Evolutionary conservation across 2,329 filamentous ascomycete genomes (phyloP).

Genomic region (Corynespora cassiicola): DNA sequence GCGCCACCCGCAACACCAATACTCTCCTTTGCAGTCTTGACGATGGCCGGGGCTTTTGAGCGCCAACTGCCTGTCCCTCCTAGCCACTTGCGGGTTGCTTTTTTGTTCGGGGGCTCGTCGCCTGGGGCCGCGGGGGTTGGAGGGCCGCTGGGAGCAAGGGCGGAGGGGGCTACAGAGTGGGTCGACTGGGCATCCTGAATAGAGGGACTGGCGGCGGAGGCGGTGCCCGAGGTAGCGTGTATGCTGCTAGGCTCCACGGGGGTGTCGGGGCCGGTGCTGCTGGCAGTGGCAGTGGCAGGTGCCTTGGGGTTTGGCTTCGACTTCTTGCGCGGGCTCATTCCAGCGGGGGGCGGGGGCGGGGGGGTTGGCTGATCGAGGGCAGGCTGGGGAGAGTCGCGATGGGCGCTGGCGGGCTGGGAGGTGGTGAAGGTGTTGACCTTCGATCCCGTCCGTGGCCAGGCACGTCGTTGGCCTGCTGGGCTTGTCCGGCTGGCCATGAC

Average conservation of each 20-base stretch:
- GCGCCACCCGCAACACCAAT: slow-evolving; percentile 53
- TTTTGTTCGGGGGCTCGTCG: slow-evolving; percentile 27
- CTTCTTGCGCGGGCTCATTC: slow-evolving; percentile 52
- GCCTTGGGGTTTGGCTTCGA: slow-evolving; percentile 46
- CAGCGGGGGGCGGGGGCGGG: slow-evolving; percentile 16
- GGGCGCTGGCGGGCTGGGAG: slow-evolving; percentile 8
- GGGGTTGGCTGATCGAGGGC: no score
- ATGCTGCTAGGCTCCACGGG: slow-evolving; percentile 19
- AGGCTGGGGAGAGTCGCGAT: no score
- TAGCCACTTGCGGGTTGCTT: slow-evolving; percentile 50
- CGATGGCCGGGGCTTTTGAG: slow-evolving; percentile 54
- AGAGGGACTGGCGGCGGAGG: slow-evolving; percentile 21
- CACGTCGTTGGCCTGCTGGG: no score
- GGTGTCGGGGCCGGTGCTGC: slow-evolving; percentile 10
- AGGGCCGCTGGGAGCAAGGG: slow-evolving; percentile 15
- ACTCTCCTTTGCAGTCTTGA: slow-evolving; percentile 55
- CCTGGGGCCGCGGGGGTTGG: slow-evolving; percentile 17
- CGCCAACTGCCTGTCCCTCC: slow-evolving; percentile 51
- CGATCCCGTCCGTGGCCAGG: slow-evolving; percentile 19
- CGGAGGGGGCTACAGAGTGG: slow-evolving; percentile 17
- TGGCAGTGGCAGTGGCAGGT: slow-evolving; percentile 20
- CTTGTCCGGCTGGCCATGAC: slow-evolving; percentile 22
- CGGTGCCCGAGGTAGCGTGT: slow-evolving; percentile 15
- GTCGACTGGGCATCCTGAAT: slow-evolving; percentile 20
- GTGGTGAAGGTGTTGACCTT: slow-evolving; percentile 19